Percentiles rank a stretch among this genome's conserved stretches.
phyloP scores from a whole-genome alignment of 495 filamentous ascomycete species.

The Aspergillus homomorphus region DNA sequence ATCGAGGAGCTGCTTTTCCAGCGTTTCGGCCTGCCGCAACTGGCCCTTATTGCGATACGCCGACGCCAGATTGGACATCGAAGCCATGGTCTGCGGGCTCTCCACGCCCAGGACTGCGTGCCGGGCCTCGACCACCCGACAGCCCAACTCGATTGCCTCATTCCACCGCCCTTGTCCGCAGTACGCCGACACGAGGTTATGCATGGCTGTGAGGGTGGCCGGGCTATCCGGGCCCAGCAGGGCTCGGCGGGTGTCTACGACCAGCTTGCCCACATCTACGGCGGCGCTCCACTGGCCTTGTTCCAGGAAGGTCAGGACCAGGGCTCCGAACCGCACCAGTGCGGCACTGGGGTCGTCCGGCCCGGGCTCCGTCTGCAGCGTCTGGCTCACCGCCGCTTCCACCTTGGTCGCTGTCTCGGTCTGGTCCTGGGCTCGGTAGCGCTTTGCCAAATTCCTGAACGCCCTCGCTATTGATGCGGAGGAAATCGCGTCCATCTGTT shows the following conservation, averaged over 20 bases:
- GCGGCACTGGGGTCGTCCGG: background rate
- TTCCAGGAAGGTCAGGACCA: slow-evolving; percentile 10
- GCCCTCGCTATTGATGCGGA: background rate
- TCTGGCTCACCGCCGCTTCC: background rate
- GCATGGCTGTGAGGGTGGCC: slow-evolving; percentile 16
- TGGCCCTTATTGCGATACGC: slow-evolving; percentile 27
- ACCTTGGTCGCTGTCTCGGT: background rate
- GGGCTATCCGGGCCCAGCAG: slow-evolving; percentile 19
- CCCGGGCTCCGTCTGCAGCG: background rate
- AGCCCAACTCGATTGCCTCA: slow-evolving; percentile 18
- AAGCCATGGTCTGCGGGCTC: slow-evolving; percentile 26
- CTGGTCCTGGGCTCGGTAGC: background rate
- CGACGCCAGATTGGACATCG: slow-evolving; percentile 28
- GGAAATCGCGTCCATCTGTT: background rate
- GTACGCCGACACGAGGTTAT: slow-evolving; percentile 19
- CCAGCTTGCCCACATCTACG: background rate
- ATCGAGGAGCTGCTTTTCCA: slow-evolving; percentile 27
- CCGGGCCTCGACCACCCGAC: slow-evolving; percentile 22
- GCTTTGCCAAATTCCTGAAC: background rate
- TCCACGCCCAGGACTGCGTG: slow-evolving; percentile 22
- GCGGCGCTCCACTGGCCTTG: slow-evolving; percentile 8
- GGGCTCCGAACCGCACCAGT: background rate
- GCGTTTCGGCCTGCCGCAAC: slow-evolving; percentile 28
- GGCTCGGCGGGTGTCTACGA: slow-evolving; percentile 2
- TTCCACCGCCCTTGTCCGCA: slow-evolving; percentile 17